These are phyloP conservation scores for Helotiales sp. DNA, from an alignment of 2,329 filamentous ascomycete genomes.

Conservation along the genomic window DNA sequence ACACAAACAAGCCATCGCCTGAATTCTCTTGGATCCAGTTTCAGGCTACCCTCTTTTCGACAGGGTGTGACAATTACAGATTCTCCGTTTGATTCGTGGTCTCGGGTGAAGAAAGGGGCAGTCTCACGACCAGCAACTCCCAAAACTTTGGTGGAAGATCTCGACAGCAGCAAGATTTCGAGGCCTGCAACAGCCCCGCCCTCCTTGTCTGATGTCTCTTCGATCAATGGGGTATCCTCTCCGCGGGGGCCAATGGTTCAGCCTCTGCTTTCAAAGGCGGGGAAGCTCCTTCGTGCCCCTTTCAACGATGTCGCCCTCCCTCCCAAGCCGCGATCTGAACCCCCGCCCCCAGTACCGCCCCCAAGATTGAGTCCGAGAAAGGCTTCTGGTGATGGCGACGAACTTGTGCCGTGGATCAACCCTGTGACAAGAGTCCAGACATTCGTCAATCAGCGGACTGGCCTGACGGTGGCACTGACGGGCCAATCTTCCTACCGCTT, in stretches of 20 bases:
- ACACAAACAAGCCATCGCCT: background rate
- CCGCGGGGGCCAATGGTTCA: background rate
- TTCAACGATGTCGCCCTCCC: background rate
- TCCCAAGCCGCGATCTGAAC: background rate
- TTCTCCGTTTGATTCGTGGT: slow-evolving; percentile 47
- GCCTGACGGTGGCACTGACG: slow-evolving; percentile 47
- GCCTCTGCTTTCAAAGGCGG: slow-evolving; percentile 14
- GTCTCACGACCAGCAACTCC: background rate
- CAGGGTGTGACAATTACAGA: slow-evolving; percentile 24
- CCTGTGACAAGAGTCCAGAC: slow-evolving; percentile 59
- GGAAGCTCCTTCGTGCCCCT: slow-evolving; percentile 2
- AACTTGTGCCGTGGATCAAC: slow-evolving; percentile 62
- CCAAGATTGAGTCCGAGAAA: background rate
- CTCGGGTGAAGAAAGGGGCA: slow-evolving; percentile 42
- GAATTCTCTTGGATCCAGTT: slow-evolving; percentile 33
- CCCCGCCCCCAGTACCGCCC: background rate
- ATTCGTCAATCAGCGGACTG: slow-evolving; percentile 61
- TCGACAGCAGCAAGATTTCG: background rate
- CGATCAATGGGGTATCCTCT: background rate
- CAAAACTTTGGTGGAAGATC: background rate
- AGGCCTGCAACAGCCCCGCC: slow-evolving; percentile 12
- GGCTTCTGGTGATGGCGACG: slow-evolving; percentile 41
- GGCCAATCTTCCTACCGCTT: background rate
- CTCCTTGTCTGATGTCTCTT: background rate
- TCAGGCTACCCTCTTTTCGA: slow-evolving; percentile 37